Percentiles rank a stretch among this genome's conserved stretches.
phyloP scores from a whole-genome alignment of 805 yeast species.

The Barnettozyma populi region DNA sequence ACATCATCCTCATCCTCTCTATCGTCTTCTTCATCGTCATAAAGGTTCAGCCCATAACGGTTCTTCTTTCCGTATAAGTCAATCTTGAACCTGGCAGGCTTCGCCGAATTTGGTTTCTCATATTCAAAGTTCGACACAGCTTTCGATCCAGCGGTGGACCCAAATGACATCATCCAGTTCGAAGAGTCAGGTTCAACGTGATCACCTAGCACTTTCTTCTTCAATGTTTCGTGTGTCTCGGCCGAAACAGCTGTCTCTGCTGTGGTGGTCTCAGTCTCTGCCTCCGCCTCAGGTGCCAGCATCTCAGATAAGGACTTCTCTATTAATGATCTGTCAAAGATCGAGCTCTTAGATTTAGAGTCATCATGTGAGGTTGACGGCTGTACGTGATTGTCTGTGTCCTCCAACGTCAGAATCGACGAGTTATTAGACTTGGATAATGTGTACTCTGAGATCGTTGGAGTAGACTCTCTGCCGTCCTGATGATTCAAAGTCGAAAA shows the following conservation, averaged over 20 bases:
- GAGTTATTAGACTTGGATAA: conserved; percentile 5
- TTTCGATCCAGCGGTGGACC: background rate
- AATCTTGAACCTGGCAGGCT: conserved; percentile 20
- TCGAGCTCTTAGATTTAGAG: conserved; percentile 7
- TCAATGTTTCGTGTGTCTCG: background rate
- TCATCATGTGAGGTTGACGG: conserved; percentile 1
- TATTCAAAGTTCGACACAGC: background rate
- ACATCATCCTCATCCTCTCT: conserved; percentile 10
- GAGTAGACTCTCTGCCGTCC: conserved; percentile 2
- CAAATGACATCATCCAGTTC: conserved; percentile 9
- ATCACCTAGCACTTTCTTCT: background rate
- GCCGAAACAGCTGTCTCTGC: background rate
- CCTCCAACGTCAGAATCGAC: conserved; percentile 3
- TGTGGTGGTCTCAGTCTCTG: background rate
- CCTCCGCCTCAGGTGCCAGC: conserved; percentile 2
- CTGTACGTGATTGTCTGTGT: background rate
- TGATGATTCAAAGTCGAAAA: conserved; percentile 10
- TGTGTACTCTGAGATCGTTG: conserved; percentile 6
- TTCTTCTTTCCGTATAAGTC: conserved; percentile 25
- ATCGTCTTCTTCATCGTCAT: conserved; percentile 16
- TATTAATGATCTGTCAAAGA: conserved; percentile 22
- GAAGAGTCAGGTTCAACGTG: conserved; percentile 1
- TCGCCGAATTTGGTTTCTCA: background rate
- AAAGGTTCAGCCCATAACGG: conserved; percentile 19
- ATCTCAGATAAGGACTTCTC: conserved; percentile 20